These are phyloP conservation scores for Globisporangium irregulare DNA, from an alignment of 352 stramenopile species.

Conservation along the genomic window DNA sequence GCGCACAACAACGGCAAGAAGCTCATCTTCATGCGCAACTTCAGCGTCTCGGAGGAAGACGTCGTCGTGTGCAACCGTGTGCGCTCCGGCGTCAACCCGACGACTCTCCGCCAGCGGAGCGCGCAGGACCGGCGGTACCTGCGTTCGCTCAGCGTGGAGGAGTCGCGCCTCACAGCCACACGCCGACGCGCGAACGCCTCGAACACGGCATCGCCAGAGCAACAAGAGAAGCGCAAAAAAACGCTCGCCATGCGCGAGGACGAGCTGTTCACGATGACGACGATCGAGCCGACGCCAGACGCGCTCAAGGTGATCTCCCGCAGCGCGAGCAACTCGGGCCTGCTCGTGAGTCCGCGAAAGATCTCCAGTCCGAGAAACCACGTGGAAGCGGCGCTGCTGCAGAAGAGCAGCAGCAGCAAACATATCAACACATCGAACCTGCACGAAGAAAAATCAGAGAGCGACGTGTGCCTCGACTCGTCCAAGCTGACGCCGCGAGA, in stretches of 20 bases:
- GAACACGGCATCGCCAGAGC: constrained; percentile 16
- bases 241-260: constrained; percentile 1
- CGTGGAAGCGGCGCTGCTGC: constrained; percentile 2
- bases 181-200: constrained; percentile 25
- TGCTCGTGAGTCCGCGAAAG: constrained; percentile 15
- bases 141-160: constrained; percentile 51
- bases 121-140: constrained; percentile 38
- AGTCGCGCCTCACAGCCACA: constrained; percentile 39
- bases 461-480: constrained; percentile 20
- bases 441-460: constrained; percentile 7
- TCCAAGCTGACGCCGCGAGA: constrained; percentile 53
- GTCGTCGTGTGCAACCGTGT: constrained; percentile 72
- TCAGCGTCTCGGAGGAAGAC: constrained; percentile 62
- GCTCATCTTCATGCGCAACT: constrained; percentile 58
- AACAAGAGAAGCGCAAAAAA: constrained; percentile 20
- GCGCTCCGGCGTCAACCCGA: constrained; percentile 49
- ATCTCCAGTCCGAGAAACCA: constrained; percentile 13
- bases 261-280: constrained; percentile 13
- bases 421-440: constrained; percentile 4
- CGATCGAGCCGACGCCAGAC: constrained; percentile 13
- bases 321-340: constrained; percentile 1
- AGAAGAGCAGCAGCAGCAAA: constrained; percentile 5
- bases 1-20: constrained; percentile 41
- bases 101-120: constrained; percentile 39
- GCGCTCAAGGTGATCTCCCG: constrained; percentile 6